Conservation (phyloP, 257 asterid genomes). For the Leptodermis oblonga region DNA sequence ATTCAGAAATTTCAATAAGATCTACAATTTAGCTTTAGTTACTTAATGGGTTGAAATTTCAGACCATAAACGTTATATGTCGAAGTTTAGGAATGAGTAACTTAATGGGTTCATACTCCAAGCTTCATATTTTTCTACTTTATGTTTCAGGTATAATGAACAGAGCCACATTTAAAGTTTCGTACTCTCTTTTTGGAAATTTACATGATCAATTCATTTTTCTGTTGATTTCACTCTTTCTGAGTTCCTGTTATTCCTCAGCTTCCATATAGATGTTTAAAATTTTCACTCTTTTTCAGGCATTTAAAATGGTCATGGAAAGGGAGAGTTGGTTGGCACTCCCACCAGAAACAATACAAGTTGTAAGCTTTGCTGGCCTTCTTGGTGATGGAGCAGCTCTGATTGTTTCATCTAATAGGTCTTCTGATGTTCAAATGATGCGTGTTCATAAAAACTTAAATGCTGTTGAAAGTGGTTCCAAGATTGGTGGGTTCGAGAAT, state of each 20-base stretch:
- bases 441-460: conserved; percentile 45
- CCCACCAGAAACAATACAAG: conserved; percentile 86
- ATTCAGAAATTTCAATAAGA: neutral
- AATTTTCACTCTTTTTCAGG: conserved; percentile 49
- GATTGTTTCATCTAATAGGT: conserved; percentile 57
- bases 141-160: neutral
- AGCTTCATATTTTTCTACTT: neutral
- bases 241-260: neutral
- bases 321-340: conserved; percentile 90
- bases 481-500: conserved; percentile 66
- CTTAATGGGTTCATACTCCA: conserved; percentile 1
- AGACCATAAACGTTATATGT: neutral
- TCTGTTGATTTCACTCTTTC: conserved; percentile 16
- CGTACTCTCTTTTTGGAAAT: neutral
- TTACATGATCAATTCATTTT: neutral
- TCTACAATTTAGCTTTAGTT: neutral
- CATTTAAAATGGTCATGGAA: conserved; percentile 96
- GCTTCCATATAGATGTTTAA: conserved; percentile 17
- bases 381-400: conserved; percentile 99
- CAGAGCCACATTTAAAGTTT: neutral
- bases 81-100: neutral
- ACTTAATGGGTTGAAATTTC: neutral
- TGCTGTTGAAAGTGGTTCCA: conserved; percentile 50
- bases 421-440: conserved; percentile 49
- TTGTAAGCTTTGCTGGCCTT: conserved; percentile 87